Evolutionary conservation across 768 basidiomycete genomes (phyloP).

Genomic region (Strobilomyces dryophilus): DNA sequence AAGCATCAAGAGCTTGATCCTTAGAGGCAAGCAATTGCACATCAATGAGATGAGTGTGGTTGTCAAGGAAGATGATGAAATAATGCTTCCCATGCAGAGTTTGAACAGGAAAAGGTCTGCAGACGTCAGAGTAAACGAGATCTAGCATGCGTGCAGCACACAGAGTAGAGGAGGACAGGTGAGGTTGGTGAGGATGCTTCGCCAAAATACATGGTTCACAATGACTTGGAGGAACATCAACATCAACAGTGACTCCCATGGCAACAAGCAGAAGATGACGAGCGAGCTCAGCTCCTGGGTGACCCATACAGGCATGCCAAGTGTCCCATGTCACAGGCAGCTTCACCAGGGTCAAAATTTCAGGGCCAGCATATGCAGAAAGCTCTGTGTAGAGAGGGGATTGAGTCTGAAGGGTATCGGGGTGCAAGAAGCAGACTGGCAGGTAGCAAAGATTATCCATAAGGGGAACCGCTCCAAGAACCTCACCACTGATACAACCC

Average conservation of each 20-base stretch:
- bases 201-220: not conserved
- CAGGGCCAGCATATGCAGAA: too few species aligned
- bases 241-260: not conserved
- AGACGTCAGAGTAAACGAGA: conserved; percentile 25
- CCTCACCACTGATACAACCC: too few species aligned
- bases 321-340: too few species aligned
- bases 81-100: conserved; percentile 16
- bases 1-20: not conserved
- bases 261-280: not conserved
- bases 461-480: too few species aligned
- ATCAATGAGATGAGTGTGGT: not conserved
- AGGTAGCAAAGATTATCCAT: too few species aligned
- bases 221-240: not conserved
- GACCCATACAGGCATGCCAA: too few species aligned
- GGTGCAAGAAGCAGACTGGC: too few species aligned
- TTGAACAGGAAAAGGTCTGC: conserved; percentile 22
- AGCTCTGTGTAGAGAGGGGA: too few species aligned
- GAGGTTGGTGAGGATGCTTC: not conserved
- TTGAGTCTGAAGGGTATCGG: too few species aligned
- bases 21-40: not conserved
- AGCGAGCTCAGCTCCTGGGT: too few species aligned
- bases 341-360: too few species aligned
- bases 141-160: conserved; percentile 10
- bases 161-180: too few species aligned
- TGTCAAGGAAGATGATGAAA: conserved; percentile 1